Evolutionary conservation across 1,284 basidiomycete species (phyloP).

Genomic region (Phaffia rhodozyma): DNA sequence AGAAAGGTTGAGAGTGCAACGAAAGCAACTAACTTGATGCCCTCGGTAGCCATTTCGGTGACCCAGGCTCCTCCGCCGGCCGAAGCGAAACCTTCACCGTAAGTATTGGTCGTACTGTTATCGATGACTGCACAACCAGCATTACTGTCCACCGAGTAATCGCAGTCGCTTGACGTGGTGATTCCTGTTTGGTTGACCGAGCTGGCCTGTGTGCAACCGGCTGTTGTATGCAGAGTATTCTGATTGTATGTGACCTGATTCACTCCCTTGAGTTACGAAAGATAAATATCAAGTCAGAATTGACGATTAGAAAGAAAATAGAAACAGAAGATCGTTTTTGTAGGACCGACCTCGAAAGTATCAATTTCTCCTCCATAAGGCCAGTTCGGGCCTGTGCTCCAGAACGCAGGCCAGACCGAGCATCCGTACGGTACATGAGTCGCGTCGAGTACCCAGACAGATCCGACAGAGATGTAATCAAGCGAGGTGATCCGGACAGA

Average conservation of each 20-base stretch:
- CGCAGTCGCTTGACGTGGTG: neutral
- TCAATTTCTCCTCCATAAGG: constrained; percentile 19
- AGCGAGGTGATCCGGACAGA: constrained; percentile 52
- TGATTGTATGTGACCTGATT: constrained; percentile 19
- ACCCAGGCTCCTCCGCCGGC: constrained; percentile 6
- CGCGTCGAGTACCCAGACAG: constrained; percentile 53
- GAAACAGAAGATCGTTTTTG: no score
- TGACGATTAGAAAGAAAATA: constrained; percentile 31
- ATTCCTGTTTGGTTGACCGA: constrained; percentile 16
- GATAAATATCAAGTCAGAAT: constrained; percentile 30
- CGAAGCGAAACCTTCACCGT: neutral
- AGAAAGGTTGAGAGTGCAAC: neutral
- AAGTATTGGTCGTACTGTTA: neutral
- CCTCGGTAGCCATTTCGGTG: no score
- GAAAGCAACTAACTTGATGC: neutral
- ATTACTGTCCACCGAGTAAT: constrained; percentile 24
- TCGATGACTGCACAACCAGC: constrained; percentile 12
- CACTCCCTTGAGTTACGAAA: constrained; percentile 15
- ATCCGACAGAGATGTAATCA: constrained; percentile 49
- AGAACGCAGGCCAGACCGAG: constrained; percentile 25
- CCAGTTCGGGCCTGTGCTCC: constrained; percentile 7
- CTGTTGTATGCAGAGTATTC: constrained; percentile 1
- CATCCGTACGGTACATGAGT: constrained; percentile 60
- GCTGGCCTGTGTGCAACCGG: constrained; percentile 22
- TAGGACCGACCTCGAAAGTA: constrained; percentile 23